Percentiles rank a stretch among this genome's conserved stretches.
These are phyloP conservation scores for Fusarium sp. DNA, from an alignment of 2,329 filamentous ascomycete species.

Conservation along the genomic window DNA sequence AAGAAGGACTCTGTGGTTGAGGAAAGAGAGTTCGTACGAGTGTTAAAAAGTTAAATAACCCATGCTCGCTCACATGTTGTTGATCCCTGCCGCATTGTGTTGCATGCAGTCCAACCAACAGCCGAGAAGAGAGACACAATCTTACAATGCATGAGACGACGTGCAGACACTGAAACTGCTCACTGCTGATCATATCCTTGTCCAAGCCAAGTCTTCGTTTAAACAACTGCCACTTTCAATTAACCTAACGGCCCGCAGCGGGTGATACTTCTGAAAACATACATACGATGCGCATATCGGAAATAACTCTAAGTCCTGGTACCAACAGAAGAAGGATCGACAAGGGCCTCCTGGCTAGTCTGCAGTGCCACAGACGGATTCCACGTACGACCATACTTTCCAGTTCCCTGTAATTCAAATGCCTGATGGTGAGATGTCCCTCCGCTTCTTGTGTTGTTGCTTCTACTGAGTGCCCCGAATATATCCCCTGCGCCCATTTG, in stretches of 20 bases:
- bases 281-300: neutral
- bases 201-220: neutral
- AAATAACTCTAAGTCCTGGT: neutral
- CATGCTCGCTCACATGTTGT: neutral
- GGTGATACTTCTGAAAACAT: neutral
- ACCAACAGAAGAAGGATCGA: neutral
- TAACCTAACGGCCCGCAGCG: neutral
- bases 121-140: neutral
- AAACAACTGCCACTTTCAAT: neutral
- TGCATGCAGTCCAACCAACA: neutral
- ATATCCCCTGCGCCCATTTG: slow-evolving; percentile 17
- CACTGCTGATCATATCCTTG: neutral
- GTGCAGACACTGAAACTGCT: neutral
- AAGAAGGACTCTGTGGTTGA: neutral
- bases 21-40: neutral
- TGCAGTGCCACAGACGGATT: slow-evolving; percentile 10
- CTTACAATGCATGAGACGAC: neutral
- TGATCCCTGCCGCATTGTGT: neutral
- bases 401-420: slow-evolving; percentile 5
- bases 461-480: slow-evolving; percentile 1
- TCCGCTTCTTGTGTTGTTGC: slow-evolving; percentile 14
- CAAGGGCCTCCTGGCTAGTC: slow-evolving; percentile 27
- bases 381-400: slow-evolving; percentile 13
- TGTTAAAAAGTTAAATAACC: neutral
- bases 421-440: neutral